phyloP scores from a whole-genome alignment of 2,329 filamentous ascomycete genomes.

The Neonectria punicea region DNA sequence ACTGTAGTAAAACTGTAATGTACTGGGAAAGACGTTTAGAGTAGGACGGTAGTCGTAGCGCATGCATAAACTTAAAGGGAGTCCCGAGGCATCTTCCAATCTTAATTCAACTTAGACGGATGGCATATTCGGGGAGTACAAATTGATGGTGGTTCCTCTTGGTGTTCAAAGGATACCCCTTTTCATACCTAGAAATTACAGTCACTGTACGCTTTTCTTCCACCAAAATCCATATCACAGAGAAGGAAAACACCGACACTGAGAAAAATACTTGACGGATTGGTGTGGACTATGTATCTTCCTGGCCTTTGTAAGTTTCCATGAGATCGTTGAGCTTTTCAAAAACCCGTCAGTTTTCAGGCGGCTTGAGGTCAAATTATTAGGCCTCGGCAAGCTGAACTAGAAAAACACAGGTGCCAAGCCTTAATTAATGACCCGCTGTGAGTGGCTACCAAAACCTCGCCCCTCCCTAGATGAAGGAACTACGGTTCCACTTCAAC shows the following conservation, averaged over 20 bases:
- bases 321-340: neutral
- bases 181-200: neutral
- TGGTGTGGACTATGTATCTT: neutral
- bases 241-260: neutral
- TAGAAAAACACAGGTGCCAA: neutral
- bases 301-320: neutral
- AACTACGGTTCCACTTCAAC: constrained; percentile 13
- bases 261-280: neutral
- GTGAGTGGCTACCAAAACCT: neutral
- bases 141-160: too few species aligned
- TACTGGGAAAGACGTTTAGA: neutral
- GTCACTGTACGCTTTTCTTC: neutral
- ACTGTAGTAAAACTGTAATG: neutral
- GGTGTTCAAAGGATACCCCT: too few species aligned
- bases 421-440: neutral
- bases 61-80: neutral
- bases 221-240: too few species aligned
- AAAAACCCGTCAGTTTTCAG: neutral
- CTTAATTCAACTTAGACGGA: neutral
- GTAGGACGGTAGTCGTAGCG: neutral
- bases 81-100: neutral
- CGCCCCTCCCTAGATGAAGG: constrained; percentile 17
- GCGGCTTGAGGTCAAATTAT: neutral
- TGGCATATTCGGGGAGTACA: neutral
- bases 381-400: neutral